Evolutionary conservation across 2,329 filamentous ascomycete genomes (phyloP).

Genomic region (Colletotrichum sojae): DNA sequence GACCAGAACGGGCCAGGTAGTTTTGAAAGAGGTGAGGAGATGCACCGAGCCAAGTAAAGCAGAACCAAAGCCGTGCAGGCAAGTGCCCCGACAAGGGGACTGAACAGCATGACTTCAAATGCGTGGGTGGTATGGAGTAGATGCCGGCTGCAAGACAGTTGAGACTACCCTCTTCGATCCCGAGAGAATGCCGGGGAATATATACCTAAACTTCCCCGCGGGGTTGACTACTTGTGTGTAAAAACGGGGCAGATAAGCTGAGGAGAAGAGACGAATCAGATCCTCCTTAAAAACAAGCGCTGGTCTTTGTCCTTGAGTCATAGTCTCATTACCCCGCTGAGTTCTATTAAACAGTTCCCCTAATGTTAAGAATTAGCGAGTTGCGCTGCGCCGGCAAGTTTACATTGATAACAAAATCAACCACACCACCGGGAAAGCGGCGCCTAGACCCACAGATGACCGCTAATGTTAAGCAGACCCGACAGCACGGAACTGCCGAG

Average conservation of each 20-base stretch:
- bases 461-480: conserved; percentile 37
- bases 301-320: conserved; percentile 13
- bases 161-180: too few relatives aligned
- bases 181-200: background rate
- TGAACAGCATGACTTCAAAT: conserved; percentile 40
- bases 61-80: conserved; percentile 11
- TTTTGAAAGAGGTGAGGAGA: conserved; percentile 54
- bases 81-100: conserved; percentile 31
- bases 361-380: conserved; percentile 35
- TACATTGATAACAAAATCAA: background rate
- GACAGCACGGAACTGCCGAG: conserved; percentile 21
- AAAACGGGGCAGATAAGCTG: conserved; percentile 28
- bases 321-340: conserved; percentile 13
- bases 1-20: conserved; percentile 65
- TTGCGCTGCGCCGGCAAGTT: background rate
- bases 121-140: too few relatives aligned
- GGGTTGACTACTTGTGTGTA: background rate
- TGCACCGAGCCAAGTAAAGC: conserved; percentile 41
- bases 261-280: conserved; percentile 14
- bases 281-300: background rate
- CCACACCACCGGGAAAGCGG: background rate
- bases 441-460: conserved; percentile 20
- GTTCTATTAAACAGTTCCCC: conserved; percentile 8
- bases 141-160: too few relatives aligned
- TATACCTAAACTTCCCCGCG: conserved; percentile 16